Conservation (phyloP, 2,329 filamentous ascomycete genomes). For the Phaeosphaeriaceae sp. region DNA sequence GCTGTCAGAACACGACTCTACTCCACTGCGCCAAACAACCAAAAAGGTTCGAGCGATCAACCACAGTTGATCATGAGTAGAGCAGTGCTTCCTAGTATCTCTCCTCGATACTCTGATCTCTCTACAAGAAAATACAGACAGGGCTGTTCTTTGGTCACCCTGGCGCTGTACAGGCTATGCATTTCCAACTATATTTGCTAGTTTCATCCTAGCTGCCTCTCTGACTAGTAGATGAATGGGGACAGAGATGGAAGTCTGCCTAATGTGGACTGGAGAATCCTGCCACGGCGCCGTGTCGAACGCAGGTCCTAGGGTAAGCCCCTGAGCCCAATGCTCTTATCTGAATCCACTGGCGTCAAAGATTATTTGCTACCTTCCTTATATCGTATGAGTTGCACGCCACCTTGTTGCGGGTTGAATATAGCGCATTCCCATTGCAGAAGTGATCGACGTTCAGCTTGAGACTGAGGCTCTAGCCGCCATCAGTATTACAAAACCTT, state of each 20-base stretch:
- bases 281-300: background rate
- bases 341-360: background rate
- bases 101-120: too few species aligned
- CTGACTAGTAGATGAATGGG: background rate
- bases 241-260: background rate
- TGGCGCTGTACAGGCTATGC: too few species aligned
- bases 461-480: too few species aligned
- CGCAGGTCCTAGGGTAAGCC: background rate
- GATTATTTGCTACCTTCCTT: background rate
- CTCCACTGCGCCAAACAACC: too few species aligned
- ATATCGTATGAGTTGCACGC: background rate
- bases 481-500: background rate
- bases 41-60: too few species aligned
- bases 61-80: too few species aligned
- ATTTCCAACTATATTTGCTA: background rate
- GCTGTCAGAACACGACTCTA: too few species aligned
- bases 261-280: background rate
- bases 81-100: too few species aligned
- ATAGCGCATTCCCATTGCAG: background rate
- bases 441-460: too few species aligned
- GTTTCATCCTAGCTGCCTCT: background rate
- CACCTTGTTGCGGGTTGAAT: background rate
- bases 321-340: background rate
- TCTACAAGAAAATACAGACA: too few species aligned
- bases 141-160: too few species aligned